Evolutionary conservation across 306 rosid genomes (phyloP), one percentile per base, ranked within the genome.

Genomic region (Luffa acutangula): DNA sequence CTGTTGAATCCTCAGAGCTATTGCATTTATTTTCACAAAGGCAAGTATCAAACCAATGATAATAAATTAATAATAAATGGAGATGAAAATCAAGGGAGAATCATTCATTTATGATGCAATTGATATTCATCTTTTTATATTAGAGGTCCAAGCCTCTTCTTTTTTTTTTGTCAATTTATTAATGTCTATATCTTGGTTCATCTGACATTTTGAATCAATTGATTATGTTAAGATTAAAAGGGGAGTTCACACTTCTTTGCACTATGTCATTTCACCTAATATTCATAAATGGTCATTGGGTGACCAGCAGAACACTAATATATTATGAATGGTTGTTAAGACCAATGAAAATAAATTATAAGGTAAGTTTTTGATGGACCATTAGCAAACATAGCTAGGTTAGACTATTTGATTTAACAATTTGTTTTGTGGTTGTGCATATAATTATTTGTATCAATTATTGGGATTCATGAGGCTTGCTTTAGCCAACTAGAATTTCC

Each of bases 241-340:
- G 8, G 75, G 33, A 70, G 60, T 48, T 48, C 60, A 73, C 77
- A 73, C 77, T 73, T 73, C 43, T 73, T 73, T 46, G 59, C 45
- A 31, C 59, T 14, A 73, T 46, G 77, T 25, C 77, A 72, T 45
- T 45, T 49, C 59, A 73, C 59, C 77, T 48, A 73, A 46, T 73
- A 46, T 73, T 48, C 54, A 31, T 73, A 25, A 48, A 49, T 48
- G 77, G 12, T 48, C 77, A 51, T 49, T 12, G 43, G 77, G 56
- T 73, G 77, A 73, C 42, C 77, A 25, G 17, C 59, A 48, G 17
- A 31, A 73, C 42, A 43, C 59, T 73, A 73, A 12, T 73, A 48
- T 73, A 73, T 73, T 73, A 73, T 73, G 37, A 49, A 48, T 48
- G 77, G 77, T 73, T 46, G 77, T 73, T 73, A 25, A 66, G 43